Conservation (phyloP, 805 yeast genomes). For the Clavispora santaluciae region DNA sequence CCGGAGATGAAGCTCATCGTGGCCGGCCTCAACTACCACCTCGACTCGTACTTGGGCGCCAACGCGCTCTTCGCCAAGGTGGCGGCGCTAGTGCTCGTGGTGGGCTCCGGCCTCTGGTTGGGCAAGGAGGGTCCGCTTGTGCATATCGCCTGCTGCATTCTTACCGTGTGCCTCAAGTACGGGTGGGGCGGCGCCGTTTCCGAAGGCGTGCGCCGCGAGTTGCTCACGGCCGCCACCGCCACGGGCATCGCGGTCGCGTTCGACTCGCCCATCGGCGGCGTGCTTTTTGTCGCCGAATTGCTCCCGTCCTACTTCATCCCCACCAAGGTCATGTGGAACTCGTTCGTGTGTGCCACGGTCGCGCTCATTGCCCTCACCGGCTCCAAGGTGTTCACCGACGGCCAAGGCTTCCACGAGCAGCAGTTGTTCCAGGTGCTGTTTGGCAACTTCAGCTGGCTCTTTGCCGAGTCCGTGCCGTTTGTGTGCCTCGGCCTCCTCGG, state of each 20-base stretch:
- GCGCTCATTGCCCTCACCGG: conserved; percentile 56
- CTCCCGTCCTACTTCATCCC: conserved; percentile 60
- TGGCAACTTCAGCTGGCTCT: conserved; percentile 68
- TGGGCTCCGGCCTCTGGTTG: conserved; percentile 74
- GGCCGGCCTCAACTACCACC: conserved; percentile 53
- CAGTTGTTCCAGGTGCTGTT: conserved; percentile 56
- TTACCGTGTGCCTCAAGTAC: conserved; percentile 24
- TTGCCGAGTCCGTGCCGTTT: conserved; percentile 68
- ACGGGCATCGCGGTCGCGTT: conserved; percentile 84
- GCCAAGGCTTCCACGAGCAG: conserved; percentile 40
- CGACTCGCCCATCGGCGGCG: conserved; percentile 86
- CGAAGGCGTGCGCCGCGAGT: conserved; percentile 62
- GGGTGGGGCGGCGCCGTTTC: conserved; percentile 29
- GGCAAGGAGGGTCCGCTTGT: conserved; percentile 88
- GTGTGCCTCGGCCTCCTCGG: conserved; percentile 65
- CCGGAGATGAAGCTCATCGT: conserved; percentile 67
- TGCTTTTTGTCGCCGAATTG: conserved; percentile 69
- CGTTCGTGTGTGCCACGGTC: conserved; percentile 74
- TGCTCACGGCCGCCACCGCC: conserved; percentile 71
- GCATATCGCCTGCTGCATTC: conserved; percentile 65
- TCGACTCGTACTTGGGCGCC: conserved; percentile 46
- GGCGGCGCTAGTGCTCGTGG: conserved; percentile 55
- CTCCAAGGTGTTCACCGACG: conserved; percentile 36
- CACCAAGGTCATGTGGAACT: conserved; percentile 71
- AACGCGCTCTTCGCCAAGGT: conserved; percentile 52